Evolutionary conservation across 495 filamentous ascomycete species (phyloP), one percentile per base, ranked within the genome.

Genomic region (Podospora bellae-mahoneyi): DNA sequence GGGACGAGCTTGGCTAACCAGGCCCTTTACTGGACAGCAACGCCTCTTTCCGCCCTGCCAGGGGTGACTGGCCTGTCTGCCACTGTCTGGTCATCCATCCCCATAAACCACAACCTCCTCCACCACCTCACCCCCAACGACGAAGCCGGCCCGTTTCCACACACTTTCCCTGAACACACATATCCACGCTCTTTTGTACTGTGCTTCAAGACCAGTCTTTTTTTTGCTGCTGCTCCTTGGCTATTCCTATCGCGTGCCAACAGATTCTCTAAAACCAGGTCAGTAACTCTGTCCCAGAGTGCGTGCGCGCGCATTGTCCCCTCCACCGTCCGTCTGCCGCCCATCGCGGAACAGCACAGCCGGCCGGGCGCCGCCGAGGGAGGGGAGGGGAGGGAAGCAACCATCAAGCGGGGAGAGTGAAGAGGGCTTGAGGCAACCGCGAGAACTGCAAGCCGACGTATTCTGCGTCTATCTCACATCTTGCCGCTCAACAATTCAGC

Each of bases 161-260:
- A 62, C 71, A 65, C 65, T 30, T 20, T 55, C 64, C 56, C 56
- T 67, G 64, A 70, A 63, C 71, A 73, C 73, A 74, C 71, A 71
- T 73, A 74, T 71, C 74, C 75, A 76, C 75, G 69, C 74, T 76
- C 77, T 75, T 75, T 77, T 75, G 73, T 13, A 76, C 69, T 71
- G 68, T 73, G 71, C 65, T 73, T 66, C 64, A 67, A 62, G 7
- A 32, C 30, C 30, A 32, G 23, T 23, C 60, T 64, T 65, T 64
- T 54, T 60, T 72, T 75, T 76, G 71, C 72, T 76, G 73, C 34
- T 74, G 72, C 76, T 73, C 78, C 77, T 77, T 77, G 76, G 75
- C 23, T 70, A 56, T 48, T 48, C 39, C 15, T 48, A 7, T 32
- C 71, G 68, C 76, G 75, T 78, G 72, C 72, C 71, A 77, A 74